Evolutionary conservation across 306 rosid species (phyloP), one percentile per base, ranked within the genome.

Genomic region (Ceratonia siliqua): DNA sequence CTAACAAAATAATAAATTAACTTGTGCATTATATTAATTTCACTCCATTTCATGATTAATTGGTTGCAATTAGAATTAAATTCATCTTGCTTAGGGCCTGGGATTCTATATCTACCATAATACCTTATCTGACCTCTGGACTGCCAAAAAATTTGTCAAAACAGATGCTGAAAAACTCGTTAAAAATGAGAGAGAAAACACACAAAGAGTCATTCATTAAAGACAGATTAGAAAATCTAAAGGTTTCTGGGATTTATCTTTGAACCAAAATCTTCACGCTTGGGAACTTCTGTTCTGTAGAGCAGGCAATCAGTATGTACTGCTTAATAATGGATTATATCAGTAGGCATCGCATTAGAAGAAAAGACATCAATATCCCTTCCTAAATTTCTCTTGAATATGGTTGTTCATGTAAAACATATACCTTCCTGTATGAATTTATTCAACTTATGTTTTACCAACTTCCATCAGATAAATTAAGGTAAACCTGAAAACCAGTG

Each of bases 31-130:
- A 41, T 9, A 15, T 24, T 0, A 13, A 21, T 64, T 64, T 12
- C 21, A 25, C 1, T 64, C 70, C 35, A 41, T 64, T 41, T 64
- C 69, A 18, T 63, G 52, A 63, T 4, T 63, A 63, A 20, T 50
- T 11, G 10, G 33, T 39, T 22, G 36, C 62, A 12, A 20, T 63
- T 6, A 30, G 45, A 61, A 17, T n/a, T 61, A 61, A 58, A 61
- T 32, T 30, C 15, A 0, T 22, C 27, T 35, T 2, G 4, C 67
- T 2, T 0, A 6, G 36, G 54, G 1, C 52, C 48, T 35, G 15
- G 2, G n/a, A n/a, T n/a, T n/a, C n/a, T n/a, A n/a, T n/a, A 18
- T 32, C 36, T 58, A 30, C 42, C 24, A 30, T 52, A 8, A 15
- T 12, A 42, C 48, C 48, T 42, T 42, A 12, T 36, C 6, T 36